Base-by-base conservation (phyloP, 1,139 yeast genomes). In the Oligophagozyma castellii region DNA sequence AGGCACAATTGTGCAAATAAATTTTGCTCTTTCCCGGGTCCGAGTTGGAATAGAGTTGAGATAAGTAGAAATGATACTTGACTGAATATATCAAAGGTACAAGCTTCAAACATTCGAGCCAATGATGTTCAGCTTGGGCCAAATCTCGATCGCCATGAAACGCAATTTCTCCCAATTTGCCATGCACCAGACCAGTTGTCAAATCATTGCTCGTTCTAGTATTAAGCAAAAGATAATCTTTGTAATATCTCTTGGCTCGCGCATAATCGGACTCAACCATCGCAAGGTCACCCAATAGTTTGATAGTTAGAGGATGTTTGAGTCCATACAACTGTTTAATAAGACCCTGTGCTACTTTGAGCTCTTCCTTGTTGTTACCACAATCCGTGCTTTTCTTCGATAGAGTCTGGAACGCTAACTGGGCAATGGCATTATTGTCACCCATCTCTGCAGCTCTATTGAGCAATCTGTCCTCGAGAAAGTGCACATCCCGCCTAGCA, bases 381-480 rank as follows among this genome's bases (percentile, higher is more conserved):
- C 12, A 13, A 8, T 22, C 21, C 11, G 11, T 12, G 3, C 12
- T 16, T n/a, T 25, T 18, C 19, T 12, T 18, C 18, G 10, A 14
- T 16, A 77, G 48, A 0, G 75, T 72, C 38, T 64, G 78, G 56
- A 65, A 83, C 23, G 83, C 70, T 14, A 84, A 53, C 11, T 80
- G 58, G 1, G 89, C 61, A 16, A 84, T 70, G 1, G 95, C 94
- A 51, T 83, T 83, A 37, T 73, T 68, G 44, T 78, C 70, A 1
- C 95, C 95, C 43, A 72, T 44, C 44, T 80, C 93, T 0, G 94
- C 94, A 5, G 94, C 84, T 34, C 67, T 67, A 40, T 81, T 93
- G 7, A 83, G 67, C 24, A 83, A 53, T 38, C 70, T 75, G 38
- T 73, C 68, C 46, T 83, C 94, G 16, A 83, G 53, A 6, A 56